Conservation (phyloP, 2,329 filamentous ascomycete species). For the Colletotrichum paranaense region DNA sequence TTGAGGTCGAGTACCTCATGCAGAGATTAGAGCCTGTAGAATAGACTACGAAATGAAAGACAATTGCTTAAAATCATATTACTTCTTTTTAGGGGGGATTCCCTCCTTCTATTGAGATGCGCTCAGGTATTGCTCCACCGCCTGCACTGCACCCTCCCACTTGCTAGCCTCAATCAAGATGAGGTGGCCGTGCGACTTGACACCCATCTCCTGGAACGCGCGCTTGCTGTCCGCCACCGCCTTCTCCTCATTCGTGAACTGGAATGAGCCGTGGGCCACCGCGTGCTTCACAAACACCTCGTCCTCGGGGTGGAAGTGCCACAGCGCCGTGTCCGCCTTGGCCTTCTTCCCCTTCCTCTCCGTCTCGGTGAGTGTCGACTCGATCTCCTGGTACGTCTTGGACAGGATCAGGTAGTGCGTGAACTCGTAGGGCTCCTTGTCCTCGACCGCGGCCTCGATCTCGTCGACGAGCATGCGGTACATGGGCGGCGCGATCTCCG, state of each 20-base stretch:
- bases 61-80: constrained; percentile 20
- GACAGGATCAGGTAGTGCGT: constrained; percentile 92
- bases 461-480: constrained; percentile 95
- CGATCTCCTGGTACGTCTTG: constrained; percentile 91
- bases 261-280: constrained; percentile 74
- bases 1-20: constrained; percentile 99
- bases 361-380: constrained; percentile 77
- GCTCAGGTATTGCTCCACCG: constrained; percentile 79
- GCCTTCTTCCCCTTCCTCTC: constrained; percentile 76
- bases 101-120: constrained; percentile 48
- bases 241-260: constrained; percentile 85
- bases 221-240: constrained; percentile 89
- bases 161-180: constrained; percentile 86
- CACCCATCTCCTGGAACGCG: constrained; percentile 92
- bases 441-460: constrained; percentile 86
- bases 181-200: constrained; percentile 85
- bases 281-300: constrained; percentile 87
- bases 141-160: constrained; percentile 81
- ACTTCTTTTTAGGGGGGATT: constrained; percentile 30
- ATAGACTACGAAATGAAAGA: constrained; percentile 12
- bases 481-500: constrained; percentile 91
- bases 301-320: constrained; percentile 97
- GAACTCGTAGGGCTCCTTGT: constrained; percentile 93
- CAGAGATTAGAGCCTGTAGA: constrained; percentile 74
- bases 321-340: constrained; percentile 71